Base-by-base conservation (phyloP, 108 stramenopile species). In the Epipyxis sp. region DNA sequence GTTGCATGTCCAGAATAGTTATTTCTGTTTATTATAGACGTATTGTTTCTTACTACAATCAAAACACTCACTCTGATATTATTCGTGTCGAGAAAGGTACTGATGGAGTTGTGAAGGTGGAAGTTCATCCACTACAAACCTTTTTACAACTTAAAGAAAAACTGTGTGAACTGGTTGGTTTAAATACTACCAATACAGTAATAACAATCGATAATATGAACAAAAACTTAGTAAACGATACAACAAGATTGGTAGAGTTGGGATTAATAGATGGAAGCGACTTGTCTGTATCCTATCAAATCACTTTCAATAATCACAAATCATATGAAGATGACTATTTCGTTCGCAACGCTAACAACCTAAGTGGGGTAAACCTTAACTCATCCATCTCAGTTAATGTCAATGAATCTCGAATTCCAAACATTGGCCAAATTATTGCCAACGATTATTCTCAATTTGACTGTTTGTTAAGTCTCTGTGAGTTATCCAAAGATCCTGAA, bases 111-210 rank as follows among this genome's bases (percentile, higher is more conserved):
- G 61, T 65, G 13, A 65, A 65, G 25, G 42, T 82, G 16, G 82
- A 81, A 44, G 77, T 83, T 39, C 81, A 83, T 69, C 83, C 81
- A 16, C 77, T 82, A 44, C 80, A 82, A 41, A 82, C 81, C 29
- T 39, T 81, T 37, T 46, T 41, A 3, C 44, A 37, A 25, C 69
- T 83, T n/a, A 79, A 69, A 78, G 41, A 40, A 57, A 62, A 78
- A 80, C n/a, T n/a, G n/a, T n/a, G n/a, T n/a, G n/a, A n/a, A n/a
- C n/a, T n/a, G n/a, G n/a, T n/a, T n/a, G n/a, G n/a, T n/a, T n/a
- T n/a, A n/a, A n/a, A n/a, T n/a, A n/a, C n/a, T n/a, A n/a, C n/a
- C n/a, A 50, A 50, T 50, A 50, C 20, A 13, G 65, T 81, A 27
- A 77, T 65, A 32, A 37, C 10, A 10, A 3, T 6, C 13, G 61